These are phyloP conservation scores for Penicillium decumbens DNA, from an alignment of 2,329 filamentous ascomycete species.

Conservation along the genomic window DNA sequence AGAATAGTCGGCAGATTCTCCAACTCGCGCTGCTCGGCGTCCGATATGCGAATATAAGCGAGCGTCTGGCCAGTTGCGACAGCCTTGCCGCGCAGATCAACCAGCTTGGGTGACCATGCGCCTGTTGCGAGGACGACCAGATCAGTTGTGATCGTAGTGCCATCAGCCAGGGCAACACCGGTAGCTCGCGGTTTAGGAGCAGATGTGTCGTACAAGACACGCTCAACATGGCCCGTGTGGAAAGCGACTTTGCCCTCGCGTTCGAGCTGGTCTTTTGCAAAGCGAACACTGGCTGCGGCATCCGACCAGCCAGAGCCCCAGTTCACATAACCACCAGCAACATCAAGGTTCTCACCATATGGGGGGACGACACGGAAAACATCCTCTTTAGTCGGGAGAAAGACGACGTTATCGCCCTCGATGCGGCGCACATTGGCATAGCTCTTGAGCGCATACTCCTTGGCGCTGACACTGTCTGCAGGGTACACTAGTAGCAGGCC, in stretches of 20 bases:
- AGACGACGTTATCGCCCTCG: conserved; percentile 33
- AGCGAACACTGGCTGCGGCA: conserved; percentile 41
- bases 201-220: conserved; percentile 28
- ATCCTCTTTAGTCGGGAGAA: conserved; percentile 32
- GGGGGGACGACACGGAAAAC: conserved; percentile 34
- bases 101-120: conserved; percentile 74
- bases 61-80: conserved; percentile 78
- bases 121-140: conserved; percentile 77
- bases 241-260: conserved; percentile 35
- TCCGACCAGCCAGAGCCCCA: conserved; percentile 47
- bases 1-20: conserved; percentile 61
- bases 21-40: conserved; percentile 64
- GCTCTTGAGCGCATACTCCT: conserved; percentile 38
- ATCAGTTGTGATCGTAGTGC: conserved; percentile 56
- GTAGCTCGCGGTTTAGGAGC: conserved; percentile 39
- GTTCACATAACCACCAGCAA: conserved; percentile 44
- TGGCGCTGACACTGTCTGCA: conserved; percentile 24
- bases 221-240: conserved; percentile 33
- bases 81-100: conserved; percentile 72
- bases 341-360: conserved; percentile 32
- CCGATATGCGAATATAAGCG: conserved; percentile 69
- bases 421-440: conserved; percentile 39
- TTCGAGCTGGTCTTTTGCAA: conserved; percentile 37
- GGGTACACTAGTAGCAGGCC: conserved; percentile 42
- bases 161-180: conserved; percentile 52